Base-by-base conservation (phyloP, 768 basidiomycete genomes). In the Serpula lacrymans region DNA sequence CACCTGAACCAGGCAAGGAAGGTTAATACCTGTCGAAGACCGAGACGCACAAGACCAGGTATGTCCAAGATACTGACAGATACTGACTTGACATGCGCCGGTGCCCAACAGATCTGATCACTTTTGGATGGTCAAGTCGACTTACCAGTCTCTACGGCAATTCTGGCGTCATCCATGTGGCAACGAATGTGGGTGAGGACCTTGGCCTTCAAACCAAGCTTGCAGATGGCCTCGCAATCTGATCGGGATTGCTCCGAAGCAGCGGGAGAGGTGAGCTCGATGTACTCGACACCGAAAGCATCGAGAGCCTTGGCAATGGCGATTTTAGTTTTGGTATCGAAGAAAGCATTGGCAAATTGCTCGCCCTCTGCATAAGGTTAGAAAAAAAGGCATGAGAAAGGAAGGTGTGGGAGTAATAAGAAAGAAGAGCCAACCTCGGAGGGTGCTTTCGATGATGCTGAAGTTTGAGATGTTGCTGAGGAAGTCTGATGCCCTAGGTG, bases 271-370 rank as follows among this genome's bases (percentile, higher is more conserved):
- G 96, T 99, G 59, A 99, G 85, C 60, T 99, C 96, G 58, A 99
- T 93, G 76, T 99, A 99, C 62, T 99, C 96, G 43, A 98, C 96
- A 57, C 96, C 96, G 59, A 99, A 98, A 36, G 93, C 94, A 74
- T 97, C 94, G 43, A 98, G 82, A 11, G 93, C 93, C 72, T 84
- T 91, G 50, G 96, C 96, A 53, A 99, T 99, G 61, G 94, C 93
- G 61, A 97, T 96, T 80, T 99, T 99, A 69, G 94, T 98, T 74
- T 94, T 92, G 60, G 92, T 93, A 61, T 96, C 95, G 62, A 98
- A 99, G 77, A 99, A 99, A 39, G 96, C 95, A 60, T 98, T 99
- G 48, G 96, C 96, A 56, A 99, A 99, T 63, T 99, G 94, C 64
- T 96, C 94, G 43, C 93, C 94, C 85, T 96, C 94, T 95, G 54